Evolutionary conservation across 1,139 yeast species (phyloP), one percentile per base, ranked within the genome.

Genomic region (Pichia sp.): DNA sequence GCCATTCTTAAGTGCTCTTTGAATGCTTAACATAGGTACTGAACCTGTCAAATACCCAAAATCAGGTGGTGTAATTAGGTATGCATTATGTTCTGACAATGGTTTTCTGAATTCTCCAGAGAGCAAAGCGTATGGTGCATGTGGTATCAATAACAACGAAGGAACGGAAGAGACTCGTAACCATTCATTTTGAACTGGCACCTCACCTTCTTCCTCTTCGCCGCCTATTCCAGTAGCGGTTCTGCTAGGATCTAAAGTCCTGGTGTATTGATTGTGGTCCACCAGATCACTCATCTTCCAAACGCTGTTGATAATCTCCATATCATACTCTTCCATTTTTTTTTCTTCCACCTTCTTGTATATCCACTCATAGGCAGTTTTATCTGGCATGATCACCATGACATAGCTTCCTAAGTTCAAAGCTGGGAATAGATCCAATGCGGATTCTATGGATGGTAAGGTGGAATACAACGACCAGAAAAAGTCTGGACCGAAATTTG

Each of bases 221-320:
- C n/a, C 40, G 7, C n/a, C 40, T 10, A 5, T 15, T 36, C n/a
- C 40, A 15, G n/a, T 5, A 36, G 8, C 3, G 40, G 40, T 36
- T 5, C 40, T 36, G 40, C 8, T 36, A 13, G 32, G 16, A 48
- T 19, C 45, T 15, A 11, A 3, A 15, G 29, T 23, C 30, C 32
- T 44, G 4, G 29, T 46, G 16, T 16, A 47, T 23, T 26, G 30
- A 45, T 51, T 52, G 8, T 49, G 36, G 15, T 58, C 46, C 1
- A 51, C 34, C 8, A 57, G 41, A 8, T 54, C 52, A 13, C 46
- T 16, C 8, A 64, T 19, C 32, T 69, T 62, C 55, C 75, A 63
- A 43, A 67, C 72, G 53, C 70, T 71, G 65, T 79, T 79, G 46
- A 79, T 62, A 4, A 79, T 64, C 53, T 80, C 83, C 82, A 78